Base-by-base conservation (phyloP, 805 yeast genomes). In the Alloascoidea africana region DNA sequence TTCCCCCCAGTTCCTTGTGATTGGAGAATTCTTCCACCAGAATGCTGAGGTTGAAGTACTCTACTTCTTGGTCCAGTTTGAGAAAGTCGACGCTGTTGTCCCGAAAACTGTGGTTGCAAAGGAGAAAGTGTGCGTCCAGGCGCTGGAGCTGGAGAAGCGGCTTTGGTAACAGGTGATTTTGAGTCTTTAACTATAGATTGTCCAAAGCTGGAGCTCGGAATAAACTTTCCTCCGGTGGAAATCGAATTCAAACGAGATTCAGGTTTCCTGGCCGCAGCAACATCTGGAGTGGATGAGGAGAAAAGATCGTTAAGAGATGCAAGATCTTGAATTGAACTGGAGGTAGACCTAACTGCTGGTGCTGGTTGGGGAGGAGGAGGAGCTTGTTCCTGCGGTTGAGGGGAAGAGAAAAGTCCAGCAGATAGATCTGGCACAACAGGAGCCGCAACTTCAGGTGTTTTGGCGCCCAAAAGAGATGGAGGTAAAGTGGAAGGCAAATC, bases 121-220 rank as follows among this genome's bases (percentile, higher is more conserved):
- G n/a, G 13, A 8, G 8, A 8, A 8, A 8, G 13, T 33, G 38
- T 39, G 27, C 56, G 45, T 4, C 46, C 44, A 3, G 50, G 37
- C 3, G 54, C 47, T 4, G 51, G 46, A 27, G 40, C 39, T 4
- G 43, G 33, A 13, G 39, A 38, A 34, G 47, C 47, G 2, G 42
- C 42, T 30, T 44, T 30, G 17, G 34, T 38, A 4, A 51, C 35
- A 41, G 33, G 44, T 43, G 17, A 42, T 37, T n/a, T 38, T 33
- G 37, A 42, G n/a, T 23, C 30, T 8, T 8, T n/a, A 8, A 23
- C 57, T 38, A 87, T 65, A 27, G 68, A 68, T 58, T 81, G 94
- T 19, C 97, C 97, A 63, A 87, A 89, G 6, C 69, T 59, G 0
- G 96, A 85, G 14, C 86, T 67, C 27, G 96, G 96, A 38, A 72